Conservation (phyloP, 345 rosid species). For the Hibiscus tridactylites region DNA sequence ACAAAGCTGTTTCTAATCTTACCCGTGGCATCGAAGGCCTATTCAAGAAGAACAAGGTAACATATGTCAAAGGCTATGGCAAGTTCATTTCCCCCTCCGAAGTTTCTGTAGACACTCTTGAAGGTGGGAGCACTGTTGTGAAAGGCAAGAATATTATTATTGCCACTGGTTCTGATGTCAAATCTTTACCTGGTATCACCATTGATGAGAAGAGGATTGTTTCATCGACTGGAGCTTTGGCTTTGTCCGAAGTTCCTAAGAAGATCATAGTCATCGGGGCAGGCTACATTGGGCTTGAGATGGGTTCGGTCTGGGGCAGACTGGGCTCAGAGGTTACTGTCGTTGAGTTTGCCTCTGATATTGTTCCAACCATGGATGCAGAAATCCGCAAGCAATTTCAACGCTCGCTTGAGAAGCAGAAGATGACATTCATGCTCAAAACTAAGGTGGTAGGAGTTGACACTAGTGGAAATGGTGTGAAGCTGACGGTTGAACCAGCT, state of each 20-base stretch:
- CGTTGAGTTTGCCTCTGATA: constrained; percentile 88
- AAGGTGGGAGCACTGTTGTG: constrained; percentile 65
- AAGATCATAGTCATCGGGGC: constrained; percentile 93
- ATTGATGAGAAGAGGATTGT: constrained; percentile 90
- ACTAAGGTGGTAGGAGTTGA: constrained; percentile 92
- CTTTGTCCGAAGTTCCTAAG: constrained; percentile 73
- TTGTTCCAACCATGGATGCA: constrained; percentile 92
- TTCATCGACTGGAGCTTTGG: constrained; percentile 91
- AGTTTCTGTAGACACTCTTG: constrained; percentile 75
- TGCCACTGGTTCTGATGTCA: constrained; percentile 95
- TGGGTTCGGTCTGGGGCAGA: constrained; percentile 96
- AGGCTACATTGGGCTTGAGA: constrained; percentile 96
- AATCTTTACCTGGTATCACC: constrained; percentile 85
- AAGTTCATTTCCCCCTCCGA: constrained; percentile 79
- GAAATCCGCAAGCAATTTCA: constrained; percentile 95
- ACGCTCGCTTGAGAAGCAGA: constrained; percentile 82
- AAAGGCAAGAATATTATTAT: constrained; percentile 85
- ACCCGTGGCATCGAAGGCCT: constrained; percentile 89
- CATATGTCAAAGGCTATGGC: constrained; percentile 89
- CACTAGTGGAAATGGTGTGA: neutral
- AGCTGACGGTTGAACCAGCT: too few species aligned
- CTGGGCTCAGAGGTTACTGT: constrained; percentile 96
- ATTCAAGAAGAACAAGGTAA: constrained; percentile 95
- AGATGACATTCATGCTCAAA: constrained; percentile 95
- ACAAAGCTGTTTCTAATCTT: constrained; percentile 78